Evolutionary conservation across 495 filamentous ascomycete genomes (phyloP).

Genomic region (Aspergillus wentii): DNA sequence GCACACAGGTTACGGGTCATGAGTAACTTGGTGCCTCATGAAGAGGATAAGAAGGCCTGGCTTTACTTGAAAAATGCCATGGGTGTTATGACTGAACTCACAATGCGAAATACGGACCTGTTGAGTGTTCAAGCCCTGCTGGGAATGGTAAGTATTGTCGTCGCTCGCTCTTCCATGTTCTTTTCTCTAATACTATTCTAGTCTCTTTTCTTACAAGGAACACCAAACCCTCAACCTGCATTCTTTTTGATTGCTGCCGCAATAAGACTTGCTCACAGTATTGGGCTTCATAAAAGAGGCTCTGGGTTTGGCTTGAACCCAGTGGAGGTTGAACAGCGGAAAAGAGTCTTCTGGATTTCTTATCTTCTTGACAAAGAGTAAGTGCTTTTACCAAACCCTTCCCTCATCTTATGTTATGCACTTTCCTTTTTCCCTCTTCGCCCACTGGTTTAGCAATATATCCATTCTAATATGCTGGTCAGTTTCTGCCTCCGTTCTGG

Average conservation of each 20-base stretch:
- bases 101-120: slow-evolving; percentile 93
- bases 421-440: too few species aligned
- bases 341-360: slow-evolving; percentile 96
- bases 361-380: slow-evolving; percentile 94
- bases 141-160: slow-evolving; percentile 80
- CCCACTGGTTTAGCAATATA: too few species aligned
- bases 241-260: slow-evolving; percentile 93
- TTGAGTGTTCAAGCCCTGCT: slow-evolving; percentile 94
- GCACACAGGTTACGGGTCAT: slow-evolving; percentile 90
- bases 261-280: slow-evolving; percentile 86
- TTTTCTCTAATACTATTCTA: slow-evolving; percentile 19
- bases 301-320: slow-evolving; percentile 86
- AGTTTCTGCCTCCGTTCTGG: slow-evolving; percentile 87
- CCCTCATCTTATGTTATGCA: too few species aligned
- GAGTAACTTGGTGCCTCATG: slow-evolving; percentile 82
- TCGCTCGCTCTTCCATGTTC: neutral
- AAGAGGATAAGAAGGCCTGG: slow-evolving; percentile 93
- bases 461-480: slow-evolving; percentile 14
- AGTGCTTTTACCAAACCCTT: too few species aligned
- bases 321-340: slow-evolving; percentile 89
- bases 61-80: slow-evolving; percentile 95
- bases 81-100: slow-evolving; percentile 84
- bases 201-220: slow-evolving; percentile 92
- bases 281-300: slow-evolving; percentile 90
- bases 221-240: slow-evolving; percentile 91